Percentiles rank a stretch among this genome's conserved stretches.
Evolutionary conservation across 225 moss, liverwort and hornwort species (phyloP).

Genomic region (Climacium dendroides): DNA sequence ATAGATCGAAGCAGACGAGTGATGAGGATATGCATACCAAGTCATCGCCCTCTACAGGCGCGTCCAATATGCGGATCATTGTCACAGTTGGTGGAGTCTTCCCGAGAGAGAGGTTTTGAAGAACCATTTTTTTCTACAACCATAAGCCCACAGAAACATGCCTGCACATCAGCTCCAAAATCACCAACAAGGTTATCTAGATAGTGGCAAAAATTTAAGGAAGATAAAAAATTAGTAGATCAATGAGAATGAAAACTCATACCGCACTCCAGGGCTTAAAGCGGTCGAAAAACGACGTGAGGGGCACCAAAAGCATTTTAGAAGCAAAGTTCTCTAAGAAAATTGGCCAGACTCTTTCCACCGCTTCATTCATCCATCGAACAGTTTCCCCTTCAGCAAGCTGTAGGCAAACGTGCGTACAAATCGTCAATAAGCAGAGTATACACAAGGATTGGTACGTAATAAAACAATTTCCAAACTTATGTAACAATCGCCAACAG

Average conservation of each 20-base stretch:
- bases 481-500: not conserved
- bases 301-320: conserved; percentile 51
- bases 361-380: conserved; percentile 66
- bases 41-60: conserved; percentile 70
- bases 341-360: conserved; percentile 67
- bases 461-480: not conserved
- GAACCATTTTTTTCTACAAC: conserved; percentile 47
- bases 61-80: conserved; percentile 41
- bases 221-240: not conserved
- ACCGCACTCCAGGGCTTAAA: conserved; percentile 91
- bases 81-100: conserved; percentile 57
- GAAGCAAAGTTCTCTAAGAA: conserved; percentile 70
- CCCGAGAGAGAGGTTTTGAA: conserved; percentile 66
- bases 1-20: not conserved
- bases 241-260: not conserved
- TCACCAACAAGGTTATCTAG: not conserved
- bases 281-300: conserved; percentile 62
- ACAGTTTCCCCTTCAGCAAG: conserved; percentile 74
- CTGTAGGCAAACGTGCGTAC: not conserved
- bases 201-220: not conserved
- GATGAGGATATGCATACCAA: conserved; percentile 36
- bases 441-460: not conserved
- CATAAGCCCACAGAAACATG: conserved; percentile 1
- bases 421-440: not conserved
- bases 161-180: conserved; percentile 1